These are phyloP conservation scores for Camellia lanceoleosa DNA, from an alignment of 148 eudicot species.

Conservation along the genomic window DNA sequence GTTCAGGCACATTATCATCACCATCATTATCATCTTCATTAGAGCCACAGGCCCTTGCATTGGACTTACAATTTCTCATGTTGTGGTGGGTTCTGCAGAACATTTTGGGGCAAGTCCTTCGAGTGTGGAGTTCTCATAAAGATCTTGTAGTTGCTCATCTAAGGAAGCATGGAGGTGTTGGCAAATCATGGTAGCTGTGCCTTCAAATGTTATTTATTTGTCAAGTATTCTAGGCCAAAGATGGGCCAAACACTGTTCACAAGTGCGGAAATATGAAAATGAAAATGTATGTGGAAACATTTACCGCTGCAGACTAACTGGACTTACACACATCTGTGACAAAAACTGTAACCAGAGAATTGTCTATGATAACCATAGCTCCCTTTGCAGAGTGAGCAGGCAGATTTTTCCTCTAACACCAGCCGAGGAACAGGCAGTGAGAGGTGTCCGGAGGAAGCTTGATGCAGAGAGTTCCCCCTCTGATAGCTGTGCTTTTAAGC, in stretches of 20 bases:
- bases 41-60: constrained; percentile 7
- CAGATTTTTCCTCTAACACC: constrained; percentile 76
- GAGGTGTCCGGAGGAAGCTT: constrained; percentile 89
- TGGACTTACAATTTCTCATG: constrained; percentile 36
- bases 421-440: constrained; percentile 82
- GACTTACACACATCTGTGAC: constrained; percentile 93
- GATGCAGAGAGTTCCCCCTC: constrained; percentile 55
- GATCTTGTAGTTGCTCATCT: constrained; percentile 14
- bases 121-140: constrained; percentile 18
- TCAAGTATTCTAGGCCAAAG: constrained; percentile 84
- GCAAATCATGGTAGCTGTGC: constrained; percentile 54
- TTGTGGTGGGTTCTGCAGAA: constrained; percentile 58
- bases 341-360: constrained; percentile 97
- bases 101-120: constrained; percentile 18
- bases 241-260: constrained; percentile 76
- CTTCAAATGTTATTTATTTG: constrained; percentile 81
- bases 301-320: constrained; percentile 88
- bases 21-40: background rate
- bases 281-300: constrained; percentile 87
- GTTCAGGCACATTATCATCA: background rate
- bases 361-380: constrained; percentile 78
- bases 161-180: constrained; percentile 66
- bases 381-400: constrained; percentile 90
- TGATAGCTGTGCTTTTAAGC: constrained; percentile 81
- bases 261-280: constrained; percentile 90